Percentiles rank a stretch among this genome's conserved stretches.
Evolutionary conservation across 108 stramenopile species (phyloP).

Genomic region (Schizochytrium sp.): DNA sequence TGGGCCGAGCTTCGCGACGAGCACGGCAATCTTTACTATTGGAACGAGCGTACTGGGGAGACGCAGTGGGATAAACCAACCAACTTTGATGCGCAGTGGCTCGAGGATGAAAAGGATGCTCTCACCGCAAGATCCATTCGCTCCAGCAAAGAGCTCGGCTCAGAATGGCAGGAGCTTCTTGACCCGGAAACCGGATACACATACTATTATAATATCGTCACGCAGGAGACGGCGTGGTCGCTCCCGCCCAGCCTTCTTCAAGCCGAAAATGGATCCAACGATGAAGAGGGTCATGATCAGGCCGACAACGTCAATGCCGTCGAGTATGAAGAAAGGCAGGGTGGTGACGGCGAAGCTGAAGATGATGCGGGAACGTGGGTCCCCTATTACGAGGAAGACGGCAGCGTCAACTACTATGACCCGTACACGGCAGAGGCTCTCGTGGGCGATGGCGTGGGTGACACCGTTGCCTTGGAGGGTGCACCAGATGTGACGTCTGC

Average conservation of each 20-base stretch:
- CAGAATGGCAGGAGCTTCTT: slow-evolving; percentile 5
- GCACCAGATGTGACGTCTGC: background rate
- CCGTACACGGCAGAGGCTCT: background rate
- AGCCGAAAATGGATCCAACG: background rate
- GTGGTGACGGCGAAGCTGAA: background rate
- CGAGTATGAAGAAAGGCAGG: background rate
- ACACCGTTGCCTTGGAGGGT: too few species aligned
- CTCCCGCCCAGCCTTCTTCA: background rate
- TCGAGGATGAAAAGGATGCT: background rate
- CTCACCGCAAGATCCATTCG: background rate
- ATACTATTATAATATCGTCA: background rate
- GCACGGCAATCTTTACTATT: background rate
- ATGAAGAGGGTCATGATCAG: background rate
- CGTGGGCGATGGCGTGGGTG: too few species aligned
- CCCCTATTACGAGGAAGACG: background rate
- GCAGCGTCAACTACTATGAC: background rate
- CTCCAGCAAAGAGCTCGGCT: background rate
- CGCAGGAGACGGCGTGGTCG: background rate
- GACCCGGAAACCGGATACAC: slow-evolving; percentile 17
- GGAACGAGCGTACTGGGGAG: background rate
- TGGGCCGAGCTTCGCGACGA: background rate
- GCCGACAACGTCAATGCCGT: background rate
- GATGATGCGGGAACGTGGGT: background rate
- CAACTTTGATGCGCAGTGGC: background rate
- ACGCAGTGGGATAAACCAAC: background rate